Evolutionary conservation across 208 protist species (phyloP), one percentile per base, ranked within the genome.

Genomic region (Balamuthia mandrillaris): DNA sequence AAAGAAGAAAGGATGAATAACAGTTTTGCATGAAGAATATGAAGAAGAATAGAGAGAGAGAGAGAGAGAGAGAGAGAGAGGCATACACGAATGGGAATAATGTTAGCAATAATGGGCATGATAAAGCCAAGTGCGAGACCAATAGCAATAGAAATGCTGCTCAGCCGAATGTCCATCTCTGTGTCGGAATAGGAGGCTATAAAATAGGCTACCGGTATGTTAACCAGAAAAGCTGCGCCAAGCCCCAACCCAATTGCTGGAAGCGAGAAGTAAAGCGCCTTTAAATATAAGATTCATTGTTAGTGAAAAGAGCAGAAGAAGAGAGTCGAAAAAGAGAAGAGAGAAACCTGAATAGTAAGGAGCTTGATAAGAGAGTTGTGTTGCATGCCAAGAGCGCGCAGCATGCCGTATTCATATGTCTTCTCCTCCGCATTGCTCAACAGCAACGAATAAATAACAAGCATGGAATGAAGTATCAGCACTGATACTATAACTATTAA

Each of bases 401-500:
- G 87, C 96, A 98, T 98, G 72, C 96, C 96, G 78, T 98, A 94
- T 86, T 98, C 97, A 88, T 96, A 98, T 60, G 96, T 97, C 42
- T 97, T 97, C 79, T 97, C 95, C 65, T 98, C 95, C 0, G 96
- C 94, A 86, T 98, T 95, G 45, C 93, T 92, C 12, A 96, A 87
- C 0, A 98, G 86, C 6, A 98, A 84, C 29, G 94, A 92, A 84
- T 96, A 97, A 39, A 98, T 93, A 39, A 98, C 91, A 6, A 97
- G 82, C 18, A 79, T 77, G 39, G 95, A 91, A 0, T 98, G 91
- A n/a, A 97, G 65, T 9, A 96, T 82, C 54, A 98, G 88, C 24
- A 95, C 89, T 21, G 95, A 85, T 5, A 96, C 90, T 9, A 96
- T 87, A 49, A 88, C 92, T 33, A 91, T 90, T 52, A 98, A 96